Conservation (phyloP, 306 rosid species). For the Medicago arabica region DNA sequence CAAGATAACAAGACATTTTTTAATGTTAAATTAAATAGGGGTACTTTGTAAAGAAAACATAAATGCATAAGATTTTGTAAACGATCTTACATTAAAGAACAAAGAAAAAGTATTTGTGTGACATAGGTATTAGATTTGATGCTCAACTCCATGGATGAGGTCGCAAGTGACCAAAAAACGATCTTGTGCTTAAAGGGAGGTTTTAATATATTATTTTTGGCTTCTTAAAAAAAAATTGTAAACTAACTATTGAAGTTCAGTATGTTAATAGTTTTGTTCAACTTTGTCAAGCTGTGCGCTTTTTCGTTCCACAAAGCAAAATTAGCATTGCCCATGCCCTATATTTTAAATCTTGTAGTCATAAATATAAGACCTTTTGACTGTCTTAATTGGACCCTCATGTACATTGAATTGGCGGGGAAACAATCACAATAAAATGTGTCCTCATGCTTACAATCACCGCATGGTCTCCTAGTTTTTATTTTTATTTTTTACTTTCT, state of each 20-base stretch:
- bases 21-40: too few species aligned
- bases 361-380: conserved; percentile 50
- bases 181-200: too few species aligned
- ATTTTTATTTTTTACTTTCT: neutral
- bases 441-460: conserved; percentile 31
- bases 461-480: conserved; percentile 31
- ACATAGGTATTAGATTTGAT: too few species aligned
- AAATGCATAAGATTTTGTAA: too few species aligned
- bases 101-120: too few species aligned
- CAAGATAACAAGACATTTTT: too few species aligned
- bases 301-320: conserved; percentile 59
- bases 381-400: conserved; percentile 39
- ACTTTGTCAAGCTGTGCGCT: conserved; percentile 56
- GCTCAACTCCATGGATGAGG: too few species aligned
- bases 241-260: neutral
- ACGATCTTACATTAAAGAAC: too few species aligned
- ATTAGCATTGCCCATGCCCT: conserved; percentile 52
- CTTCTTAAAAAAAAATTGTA: too few species aligned
- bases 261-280: conserved; percentile 49
- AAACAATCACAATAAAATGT: conserved; percentile 46
- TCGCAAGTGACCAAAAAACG: too few species aligned
- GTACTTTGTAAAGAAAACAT: too few species aligned
- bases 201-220: too few species aligned
- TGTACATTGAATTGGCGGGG: conserved; percentile 45
- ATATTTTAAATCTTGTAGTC: conserved; percentile 53